A percentile compares a stretch with the other conserved stretches of the same genome.
Conservation (phyloP, 2,329 filamentous ascomycete species). For the Xylaria sp. region DNA sequence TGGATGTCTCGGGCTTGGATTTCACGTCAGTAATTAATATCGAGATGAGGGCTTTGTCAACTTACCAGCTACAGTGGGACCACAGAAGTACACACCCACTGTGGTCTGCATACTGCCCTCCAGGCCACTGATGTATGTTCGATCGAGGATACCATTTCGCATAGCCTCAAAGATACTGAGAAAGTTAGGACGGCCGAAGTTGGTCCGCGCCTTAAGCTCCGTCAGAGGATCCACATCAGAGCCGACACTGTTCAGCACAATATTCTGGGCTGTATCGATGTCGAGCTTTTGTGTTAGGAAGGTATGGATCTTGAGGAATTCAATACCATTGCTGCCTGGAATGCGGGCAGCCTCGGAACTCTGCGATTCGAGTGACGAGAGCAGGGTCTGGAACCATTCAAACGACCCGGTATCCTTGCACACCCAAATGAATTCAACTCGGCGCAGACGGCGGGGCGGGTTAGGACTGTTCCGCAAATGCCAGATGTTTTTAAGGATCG, state of each 20-base stretch:
- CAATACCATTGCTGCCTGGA: constrained; percentile 73
- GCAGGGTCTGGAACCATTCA: constrained; percentile 97
- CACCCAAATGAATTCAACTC: constrained; percentile 99
- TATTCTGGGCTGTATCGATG: constrained; percentile 92
- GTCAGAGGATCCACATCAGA: constrained; percentile 89
- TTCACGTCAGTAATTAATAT: constrained; percentile 50
- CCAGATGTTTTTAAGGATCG: constrained; percentile 97
- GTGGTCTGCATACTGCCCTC: constrained; percentile 81
- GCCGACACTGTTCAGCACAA: constrained; percentile 94
- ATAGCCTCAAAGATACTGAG: constrained; percentile 80
- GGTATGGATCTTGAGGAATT: constrained; percentile 97
- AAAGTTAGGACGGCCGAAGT: constrained; percentile 96
- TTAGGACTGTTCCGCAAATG: constrained; percentile 91
- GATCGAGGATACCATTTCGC: constrained; percentile 86
- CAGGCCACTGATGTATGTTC: constrained; percentile 84
- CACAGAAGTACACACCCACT: constrained; percentile 98
- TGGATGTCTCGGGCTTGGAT: constrained; percentile 81
- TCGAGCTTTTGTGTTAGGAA: constrained; percentile 96
- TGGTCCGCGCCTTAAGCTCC: constrained; percentile 87
- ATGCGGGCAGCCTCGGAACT: constrained; percentile 75
- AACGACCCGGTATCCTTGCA: constrained; percentile 96
- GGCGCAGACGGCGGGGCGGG: constrained; percentile 85
- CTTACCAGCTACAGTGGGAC: constrained; percentile 76
- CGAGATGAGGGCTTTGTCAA: not conserved
- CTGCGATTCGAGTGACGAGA: constrained; percentile 90